Conservation (phyloP, 2,329 filamentous ascomycete genomes). For the Monosporascus sp. region DNA sequence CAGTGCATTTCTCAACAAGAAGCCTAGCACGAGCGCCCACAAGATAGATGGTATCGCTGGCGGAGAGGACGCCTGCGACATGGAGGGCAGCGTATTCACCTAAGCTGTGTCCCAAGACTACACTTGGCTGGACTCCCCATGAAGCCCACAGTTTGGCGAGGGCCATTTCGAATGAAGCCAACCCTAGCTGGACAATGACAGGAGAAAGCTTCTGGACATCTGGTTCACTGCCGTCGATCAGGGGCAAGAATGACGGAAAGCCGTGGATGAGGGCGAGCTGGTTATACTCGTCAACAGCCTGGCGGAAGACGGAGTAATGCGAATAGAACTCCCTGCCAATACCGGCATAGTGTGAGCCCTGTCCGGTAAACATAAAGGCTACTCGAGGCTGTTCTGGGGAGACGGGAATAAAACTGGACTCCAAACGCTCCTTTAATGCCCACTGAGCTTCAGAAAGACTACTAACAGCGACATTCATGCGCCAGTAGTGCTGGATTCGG, state of each 20-base stretch:
- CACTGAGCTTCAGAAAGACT: slow-evolving; percentile 36
- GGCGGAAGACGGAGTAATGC: slow-evolving; percentile 41
- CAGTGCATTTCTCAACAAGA: slow-evolving; percentile 58
- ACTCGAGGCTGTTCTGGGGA: slow-evolving; percentile 39
- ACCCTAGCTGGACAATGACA: slow-evolving; percentile 46
- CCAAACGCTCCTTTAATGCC: slow-evolving; percentile 35
- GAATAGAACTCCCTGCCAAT: slow-evolving; percentile 47
- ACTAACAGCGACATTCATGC: slow-evolving; percentile 42
- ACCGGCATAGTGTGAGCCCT: slow-evolving; percentile 49
- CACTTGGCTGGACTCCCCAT: slow-evolving; percentile 49
- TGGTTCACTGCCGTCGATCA: slow-evolving; percentile 39
- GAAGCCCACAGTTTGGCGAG: slow-evolving; percentile 50
- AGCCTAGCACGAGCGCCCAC: slow-evolving; percentile 64
- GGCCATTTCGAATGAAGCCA: slow-evolving; percentile 53
- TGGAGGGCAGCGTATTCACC: slow-evolving; percentile 71
- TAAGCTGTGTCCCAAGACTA: slow-evolving; percentile 57
- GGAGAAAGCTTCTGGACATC: slow-evolving; percentile 42
- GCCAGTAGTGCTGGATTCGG: slow-evolving; percentile 54
- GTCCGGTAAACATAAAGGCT: slow-evolving; percentile 50
- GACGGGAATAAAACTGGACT: slow-evolving; percentile 38
- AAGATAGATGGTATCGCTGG: slow-evolving; percentile 65
- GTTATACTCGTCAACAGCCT: slow-evolving; percentile 52
- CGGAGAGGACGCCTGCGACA: slow-evolving; percentile 64
- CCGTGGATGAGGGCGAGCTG: slow-evolving; percentile 43
- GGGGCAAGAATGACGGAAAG: slow-evolving; percentile 51